Evolutionary conservation across 1,139 yeast species (phyloP).

Genomic region (Saccharomyces hybrid): DNA sequence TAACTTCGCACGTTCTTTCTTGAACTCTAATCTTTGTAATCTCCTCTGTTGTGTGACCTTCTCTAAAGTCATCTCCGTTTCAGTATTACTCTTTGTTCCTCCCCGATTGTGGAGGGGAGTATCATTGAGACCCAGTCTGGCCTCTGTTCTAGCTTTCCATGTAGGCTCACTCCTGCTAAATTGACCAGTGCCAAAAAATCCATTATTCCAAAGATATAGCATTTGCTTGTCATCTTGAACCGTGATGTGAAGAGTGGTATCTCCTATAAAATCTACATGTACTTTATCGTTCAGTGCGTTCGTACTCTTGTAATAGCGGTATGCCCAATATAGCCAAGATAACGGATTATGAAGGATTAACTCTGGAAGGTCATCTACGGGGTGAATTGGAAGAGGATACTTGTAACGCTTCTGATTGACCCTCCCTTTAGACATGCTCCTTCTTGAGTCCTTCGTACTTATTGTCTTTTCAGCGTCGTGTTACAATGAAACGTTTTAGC

Average conservation of each 20-base stretch:
- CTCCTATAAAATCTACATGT: conserved; percentile 16
- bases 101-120: not conserved
- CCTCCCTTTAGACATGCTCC: conserved; percentile 29
- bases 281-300: conserved; percentile 13
- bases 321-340: conserved; percentile 47
- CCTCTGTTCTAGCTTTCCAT: conserved; percentile 62
- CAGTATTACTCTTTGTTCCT: conserved; percentile 33
- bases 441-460: not conserved
- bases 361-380: conserved; percentile 38
- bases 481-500: not conserved
- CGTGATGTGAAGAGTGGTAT: conserved; percentile 22
- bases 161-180: conserved; percentile 89
- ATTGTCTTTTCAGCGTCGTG: not conserved
- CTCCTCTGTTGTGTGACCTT: conserved; percentile 72
- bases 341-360: conserved; percentile 51
- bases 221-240: conserved; percentile 44
- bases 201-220: conserved; percentile 67
- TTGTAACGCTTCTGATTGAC: conserved; percentile 31
- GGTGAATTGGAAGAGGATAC: conserved; percentile 37
- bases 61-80: conserved; percentile 43
- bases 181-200: conserved; percentile 92
- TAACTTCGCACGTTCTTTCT: conserved; percentile 41
- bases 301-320: conserved; percentile 29
- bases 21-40: conserved; percentile 64
- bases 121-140: conserved; percentile 34